These are phyloP conservation scores for Kalanchoe fedtschenkoi DNA, from an alignment of 164 flowering plant species.

Conservation along the genomic window DNA sequence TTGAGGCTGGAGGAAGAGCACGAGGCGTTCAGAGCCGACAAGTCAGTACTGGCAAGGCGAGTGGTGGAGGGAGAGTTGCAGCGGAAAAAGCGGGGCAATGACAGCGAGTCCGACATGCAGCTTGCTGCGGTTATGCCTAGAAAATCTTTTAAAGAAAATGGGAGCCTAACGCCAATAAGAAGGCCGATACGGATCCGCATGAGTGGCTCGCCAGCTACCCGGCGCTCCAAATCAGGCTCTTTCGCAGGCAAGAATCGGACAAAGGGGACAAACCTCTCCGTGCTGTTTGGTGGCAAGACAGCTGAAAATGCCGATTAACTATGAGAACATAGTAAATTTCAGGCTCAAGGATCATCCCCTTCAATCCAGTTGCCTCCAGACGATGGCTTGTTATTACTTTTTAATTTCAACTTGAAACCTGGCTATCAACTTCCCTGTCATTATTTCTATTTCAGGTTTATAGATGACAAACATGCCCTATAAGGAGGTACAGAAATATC, in stretches of 20 bases:
- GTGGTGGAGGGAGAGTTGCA: slow-evolving; percentile 26
- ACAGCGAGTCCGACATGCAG: slow-evolving; percentile 10
- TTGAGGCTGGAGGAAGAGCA: slow-evolving; percentile 33
- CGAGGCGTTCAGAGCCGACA: slow-evolving; percentile 21
- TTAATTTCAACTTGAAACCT: too few relatives aligned
- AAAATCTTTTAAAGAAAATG: slow-evolving; percentile 24
- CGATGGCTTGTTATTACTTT: too few relatives aligned
- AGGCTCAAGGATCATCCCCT: too few relatives aligned
- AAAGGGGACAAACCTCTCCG: slow-evolving; percentile 46
- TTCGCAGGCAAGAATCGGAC: slow-evolving; percentile 35
- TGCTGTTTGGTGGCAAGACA: slow-evolving; percentile 30
- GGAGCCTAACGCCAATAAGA: slow-evolving; percentile 29
- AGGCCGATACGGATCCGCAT: slow-evolving; percentile 26
- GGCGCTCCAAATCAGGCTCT: slow-evolving; percentile 24
- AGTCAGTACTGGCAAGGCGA: slow-evolving; percentile 21
- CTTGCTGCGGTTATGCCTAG: slow-evolving; percentile 12
- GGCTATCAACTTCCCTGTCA: too few relatives aligned
- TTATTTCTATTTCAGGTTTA: too few relatives aligned
- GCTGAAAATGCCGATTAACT: background rate
- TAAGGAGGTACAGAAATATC: too few relatives aligned
- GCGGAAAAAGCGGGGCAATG: slow-evolving; percentile 15
- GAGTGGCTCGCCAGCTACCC: slow-evolving; percentile 22
- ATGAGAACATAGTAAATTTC: too few relatives aligned
- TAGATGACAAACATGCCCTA: too few relatives aligned
- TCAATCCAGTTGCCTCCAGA: too few relatives aligned